Conservation (phyloP, 2,329 filamentous ascomycete genomes). For the Setomelanomma holmii region DNA sequence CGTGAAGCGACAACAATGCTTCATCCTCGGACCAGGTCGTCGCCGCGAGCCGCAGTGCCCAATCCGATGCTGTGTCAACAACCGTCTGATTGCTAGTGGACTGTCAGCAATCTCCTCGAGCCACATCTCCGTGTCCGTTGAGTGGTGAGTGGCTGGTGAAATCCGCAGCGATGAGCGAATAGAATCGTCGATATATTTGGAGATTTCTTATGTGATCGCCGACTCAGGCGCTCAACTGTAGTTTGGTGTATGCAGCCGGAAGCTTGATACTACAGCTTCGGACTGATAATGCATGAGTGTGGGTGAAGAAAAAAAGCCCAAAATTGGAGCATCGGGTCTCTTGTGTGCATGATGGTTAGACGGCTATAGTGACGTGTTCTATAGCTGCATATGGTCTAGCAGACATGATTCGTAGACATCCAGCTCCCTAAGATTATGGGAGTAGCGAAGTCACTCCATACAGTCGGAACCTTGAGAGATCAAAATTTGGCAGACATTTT, state of each 20-base stretch:
- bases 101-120: neutral
- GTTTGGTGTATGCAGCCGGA: conserved; percentile 1
- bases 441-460: neutral
- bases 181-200: conserved; percentile 3
- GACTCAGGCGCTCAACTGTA: neutral
- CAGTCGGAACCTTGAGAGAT: no score
- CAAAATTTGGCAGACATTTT: conserved; percentile 7
- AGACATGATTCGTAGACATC: neutral
- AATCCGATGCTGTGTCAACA: neutral
- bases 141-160: conserved; percentile 5
- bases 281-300: neutral
- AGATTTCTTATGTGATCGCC: neutral
- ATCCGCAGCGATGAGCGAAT: conserved; percentile 3
- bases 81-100: neutral
- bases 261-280: neutral
- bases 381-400: conserved; percentile 1
- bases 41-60: neutral
- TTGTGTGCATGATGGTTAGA: neutral
- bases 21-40: neutral
- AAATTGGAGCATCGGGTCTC: neutral
- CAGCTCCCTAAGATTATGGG: neutral
- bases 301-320: neutral
- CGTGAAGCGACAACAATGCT: neutral
- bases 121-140: neutral
- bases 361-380: neutral